phyloP scores from a whole-genome alignment of 75 land plant species.

The Picea glauca region DNA sequence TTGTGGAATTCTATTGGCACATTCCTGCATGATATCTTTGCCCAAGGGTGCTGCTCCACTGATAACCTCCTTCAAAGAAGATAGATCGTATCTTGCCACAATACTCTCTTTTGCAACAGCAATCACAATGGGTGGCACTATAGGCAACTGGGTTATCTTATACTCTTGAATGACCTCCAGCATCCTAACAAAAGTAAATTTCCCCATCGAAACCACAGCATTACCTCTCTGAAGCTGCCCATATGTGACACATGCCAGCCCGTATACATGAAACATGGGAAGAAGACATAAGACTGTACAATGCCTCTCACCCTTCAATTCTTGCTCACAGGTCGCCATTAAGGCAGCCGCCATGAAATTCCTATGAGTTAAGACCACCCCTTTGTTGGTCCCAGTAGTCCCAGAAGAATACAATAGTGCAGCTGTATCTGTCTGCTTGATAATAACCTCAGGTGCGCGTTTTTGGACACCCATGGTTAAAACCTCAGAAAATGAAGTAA shows the following conservation, averaged over 20 bases:
- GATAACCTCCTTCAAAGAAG: conserved; percentile 40
- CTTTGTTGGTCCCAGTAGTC: conserved; percentile 79
- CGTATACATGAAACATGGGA: conserved; percentile 87
- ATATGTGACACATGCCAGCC: conserved; percentile 38
- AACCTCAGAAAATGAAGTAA: background rate
- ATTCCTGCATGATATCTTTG: conserved; percentile 68
- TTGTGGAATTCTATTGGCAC: conserved; percentile 28
- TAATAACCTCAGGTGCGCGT: conserved; percentile 9
- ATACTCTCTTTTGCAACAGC: conserved; percentile 50
- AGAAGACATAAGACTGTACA: conserved; percentile 39
- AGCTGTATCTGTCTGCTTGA: conserved; percentile 52
- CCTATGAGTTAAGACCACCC: conserved; percentile 64
- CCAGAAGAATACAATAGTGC: conserved; percentile 80
- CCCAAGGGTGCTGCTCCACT: conserved; percentile 83
- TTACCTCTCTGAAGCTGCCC: conserved; percentile 53
- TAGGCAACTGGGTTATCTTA: conserved; percentile 46
- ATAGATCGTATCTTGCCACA: conserved; percentile 56
- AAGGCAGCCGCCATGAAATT: conserved; percentile 52
- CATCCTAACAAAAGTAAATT: conserved; percentile 44
- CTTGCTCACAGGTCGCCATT: conserved; percentile 35
- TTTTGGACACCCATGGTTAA: background rate
- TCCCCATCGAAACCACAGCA: conserved; percentile 49
- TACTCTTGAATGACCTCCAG: conserved; percentile 45
- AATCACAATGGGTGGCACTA: conserved; percentile 74
- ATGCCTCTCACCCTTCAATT: conserved; percentile 14